Conservation (phyloP, 108 stramenopile genomes). For the Fragilaria radians region DNA sequence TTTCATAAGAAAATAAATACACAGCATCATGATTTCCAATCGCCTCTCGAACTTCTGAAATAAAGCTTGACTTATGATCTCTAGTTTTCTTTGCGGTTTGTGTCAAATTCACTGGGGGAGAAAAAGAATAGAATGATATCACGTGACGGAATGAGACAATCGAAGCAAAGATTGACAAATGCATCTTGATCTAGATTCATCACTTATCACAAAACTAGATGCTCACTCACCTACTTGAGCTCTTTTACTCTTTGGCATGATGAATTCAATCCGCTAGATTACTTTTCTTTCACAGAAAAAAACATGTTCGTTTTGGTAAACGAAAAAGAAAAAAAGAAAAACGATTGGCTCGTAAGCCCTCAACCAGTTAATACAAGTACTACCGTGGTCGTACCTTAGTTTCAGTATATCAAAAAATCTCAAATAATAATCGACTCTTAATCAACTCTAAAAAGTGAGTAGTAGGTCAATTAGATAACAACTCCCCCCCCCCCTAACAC, state of each 20-base stretch:
- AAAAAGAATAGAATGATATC: neutral
- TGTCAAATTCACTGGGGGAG: slow-evolving; percentile 84
- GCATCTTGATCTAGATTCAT: neutral
- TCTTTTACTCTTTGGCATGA: slow-evolving; percentile 32
- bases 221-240: slow-evolving; percentile 30
- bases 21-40: slow-evolving; percentile 79
- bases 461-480: too few species aligned
- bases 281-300: too few species aligned
- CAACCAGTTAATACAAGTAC: too few species aligned
- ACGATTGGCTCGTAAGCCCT: too few species aligned
- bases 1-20: slow-evolving; percentile 91
- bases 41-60: slow-evolving; percentile 79
- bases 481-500: too few species aligned
- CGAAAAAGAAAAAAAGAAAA: too few species aligned
- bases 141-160: neutral
- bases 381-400: too few species aligned
- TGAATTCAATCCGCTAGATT: too few species aligned
- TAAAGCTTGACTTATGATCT: slow-evolving; percentile 83
- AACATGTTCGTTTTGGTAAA: too few species aligned
- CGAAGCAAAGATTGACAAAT: neutral
- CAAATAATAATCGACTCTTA: too few species aligned
- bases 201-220: neutral
- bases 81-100: slow-evolving; percentile 90
- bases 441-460: too few species aligned
- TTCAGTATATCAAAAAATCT: too few species aligned